Base-by-base conservation (phyloP, 495 filamentous ascomycete species). In the Hypoxylon crocopeplum region DNA sequence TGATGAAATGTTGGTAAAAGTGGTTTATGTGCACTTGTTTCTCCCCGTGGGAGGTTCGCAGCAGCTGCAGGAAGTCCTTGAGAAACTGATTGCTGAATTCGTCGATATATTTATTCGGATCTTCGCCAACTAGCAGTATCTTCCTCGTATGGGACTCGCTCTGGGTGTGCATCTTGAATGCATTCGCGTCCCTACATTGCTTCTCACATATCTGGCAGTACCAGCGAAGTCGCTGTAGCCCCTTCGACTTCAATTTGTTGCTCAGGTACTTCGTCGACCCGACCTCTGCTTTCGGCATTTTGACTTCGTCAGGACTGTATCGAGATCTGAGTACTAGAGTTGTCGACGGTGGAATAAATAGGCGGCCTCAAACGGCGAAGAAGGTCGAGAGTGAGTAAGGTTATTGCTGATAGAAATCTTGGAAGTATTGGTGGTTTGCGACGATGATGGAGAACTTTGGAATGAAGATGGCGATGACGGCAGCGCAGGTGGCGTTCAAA, bases 231-330 rank as follows among this genome's bases (percentile, higher is more conserved):
- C 93, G 81, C 59, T 92, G 90, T 1, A 97, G 79, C 33, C 93
- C 93, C 76, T 92, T 93, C 60, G 86, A 78, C 70, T 97, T 97
- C 73, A 96, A 84, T 72, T 91, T 88, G 75, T 98, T 98, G 73
- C 80, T 83, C 40, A 98, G 81, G 59, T 90, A 82, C 68, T 98
- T 98, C 3, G 86, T 90, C 22, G 84, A 86, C 19, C 94, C 95
- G 16, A 90, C 86, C 79, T 98, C 94, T 55, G 95, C 95, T 76
- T 87, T 87, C 48, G 89, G 89, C 95, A 98, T 98, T n/a, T 66
- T 89, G 77, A 48, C 48, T 50, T 39, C 21, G 30, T 54, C n/a
- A n/a, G n/a, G n/a, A n/a, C n/a, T n/a, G n/a, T n/a, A n/a, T n/a
- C n/a, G n/a, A n/a, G n/a, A n/a, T n/a, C n/a, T n/a, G n/a, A n/a